Evolutionary conservation across 768 basidiomycete genomes (phyloP).

Genomic region (Gymnopilus junonius): DNA sequence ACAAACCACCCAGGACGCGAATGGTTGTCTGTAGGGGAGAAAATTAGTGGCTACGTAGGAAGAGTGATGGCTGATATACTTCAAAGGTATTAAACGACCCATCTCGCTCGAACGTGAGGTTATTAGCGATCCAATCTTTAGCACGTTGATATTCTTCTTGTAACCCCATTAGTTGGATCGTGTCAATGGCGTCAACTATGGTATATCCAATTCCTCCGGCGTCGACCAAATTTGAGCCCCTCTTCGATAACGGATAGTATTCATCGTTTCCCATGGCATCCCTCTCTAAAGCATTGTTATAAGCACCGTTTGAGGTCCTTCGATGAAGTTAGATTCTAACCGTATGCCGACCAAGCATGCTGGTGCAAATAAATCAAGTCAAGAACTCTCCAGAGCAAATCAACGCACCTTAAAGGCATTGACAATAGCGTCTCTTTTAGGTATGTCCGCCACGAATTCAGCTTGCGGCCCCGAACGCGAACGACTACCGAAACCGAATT

Average conservation of each 20-base stretch:
- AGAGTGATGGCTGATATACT: conserved; percentile 59
- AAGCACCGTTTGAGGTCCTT: neutral
- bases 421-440: conserved; percentile 72
- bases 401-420: conserved; percentile 76
- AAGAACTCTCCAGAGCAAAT: neutral
- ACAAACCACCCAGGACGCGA: conserved; percentile 87
- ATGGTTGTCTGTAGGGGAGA: conserved; percentile 79
- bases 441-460: conserved; percentile 21
- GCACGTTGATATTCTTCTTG: conserved; percentile 81
- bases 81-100: conserved; percentile 89
- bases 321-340: conserved; percentile 41
- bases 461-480: neutral
- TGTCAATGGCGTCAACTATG: conserved; percentile 89
- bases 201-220: conserved; percentile 89
- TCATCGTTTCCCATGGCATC: conserved; percentile 95
- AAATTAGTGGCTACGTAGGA: conserved; percentile 52
- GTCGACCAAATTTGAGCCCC: conserved; percentile 76
- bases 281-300: conserved; percentile 54
- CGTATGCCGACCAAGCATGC: conserved; percentile 91
- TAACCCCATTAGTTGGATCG: conserved; percentile 87
- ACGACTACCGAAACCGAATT: conserved; percentile 7
- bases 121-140: conserved; percentile 73
- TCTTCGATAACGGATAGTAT: conserved; percentile 81
- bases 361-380: conserved; percentile 33
- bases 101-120: conserved; percentile 79